These are phyloP conservation scores for Trichosporon sp. DNA, from an alignment of 1,284 basidiomycete genomes.

Conservation along the genomic window DNA sequence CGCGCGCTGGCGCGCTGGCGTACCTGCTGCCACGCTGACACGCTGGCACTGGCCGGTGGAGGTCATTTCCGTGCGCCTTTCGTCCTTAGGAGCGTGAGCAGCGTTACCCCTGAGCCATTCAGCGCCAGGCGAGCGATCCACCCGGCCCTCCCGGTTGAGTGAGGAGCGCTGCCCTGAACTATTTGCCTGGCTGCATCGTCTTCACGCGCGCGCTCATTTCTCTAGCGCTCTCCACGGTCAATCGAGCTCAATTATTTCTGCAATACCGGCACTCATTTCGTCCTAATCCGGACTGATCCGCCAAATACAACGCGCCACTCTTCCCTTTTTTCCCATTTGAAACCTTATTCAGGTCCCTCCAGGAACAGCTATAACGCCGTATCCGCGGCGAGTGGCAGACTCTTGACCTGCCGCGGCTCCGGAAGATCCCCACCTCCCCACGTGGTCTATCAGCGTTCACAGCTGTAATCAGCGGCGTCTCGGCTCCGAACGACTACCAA, in stretches of 20 bases:
- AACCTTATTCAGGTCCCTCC: background rate
- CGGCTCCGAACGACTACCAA: background rate
- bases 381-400: background rate
- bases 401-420: background rate
- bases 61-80: background rate
- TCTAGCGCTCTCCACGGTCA: too few species aligned
- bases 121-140: background rate
- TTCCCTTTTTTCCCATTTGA: background rate
- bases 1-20: background rate
- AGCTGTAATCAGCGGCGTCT: background rate
- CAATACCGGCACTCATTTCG: background rate
- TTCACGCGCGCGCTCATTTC: background rate
- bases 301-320: background rate
- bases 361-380: background rate
- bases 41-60: background rate
- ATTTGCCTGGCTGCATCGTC: background rate
- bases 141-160: background rate
- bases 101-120: background rate
- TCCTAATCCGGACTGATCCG: background rate
- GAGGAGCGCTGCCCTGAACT: background rate
- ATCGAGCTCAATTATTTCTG: background rate
- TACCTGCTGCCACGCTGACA: background rate
- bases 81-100: background rate
- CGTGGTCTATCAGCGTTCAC: too few species aligned
- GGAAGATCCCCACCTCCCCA: too few species aligned